Evolutionary conservation across 495 filamentous ascomycete species (phyloP).

Genomic region (Ramalina peruviana): DNA sequence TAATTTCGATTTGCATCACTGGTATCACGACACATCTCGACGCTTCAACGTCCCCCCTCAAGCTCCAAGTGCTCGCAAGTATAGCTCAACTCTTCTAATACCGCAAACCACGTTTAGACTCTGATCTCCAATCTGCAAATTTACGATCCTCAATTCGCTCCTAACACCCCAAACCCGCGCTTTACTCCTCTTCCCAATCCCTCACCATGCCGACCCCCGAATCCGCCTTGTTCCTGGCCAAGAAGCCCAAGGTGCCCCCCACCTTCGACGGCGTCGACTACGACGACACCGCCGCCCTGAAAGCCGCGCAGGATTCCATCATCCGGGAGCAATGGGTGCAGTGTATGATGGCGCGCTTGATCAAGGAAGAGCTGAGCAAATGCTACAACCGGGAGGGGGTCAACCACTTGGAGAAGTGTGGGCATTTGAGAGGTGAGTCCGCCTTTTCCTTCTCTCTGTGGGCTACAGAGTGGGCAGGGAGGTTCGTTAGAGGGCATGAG

Average conservation of each 20-base stretch:
- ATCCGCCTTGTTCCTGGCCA: conserved; percentile 79
- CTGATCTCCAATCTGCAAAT: too few relatives aligned
- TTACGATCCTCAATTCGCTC: too few relatives aligned
- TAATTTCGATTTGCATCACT: too few relatives aligned
- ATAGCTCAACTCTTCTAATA: too few relatives aligned
- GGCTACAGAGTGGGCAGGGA: background rate
- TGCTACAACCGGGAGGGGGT: conserved; percentile 91
- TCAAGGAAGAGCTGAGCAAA: conserved; percentile 87
- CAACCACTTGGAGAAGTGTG: conserved; percentile 97
- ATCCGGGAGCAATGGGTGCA: conserved; percentile 95
- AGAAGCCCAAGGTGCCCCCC: conserved; percentile 85
- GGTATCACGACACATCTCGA: too few relatives aligned
- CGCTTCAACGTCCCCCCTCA: too few relatives aligned
- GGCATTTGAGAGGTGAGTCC: conserved; percentile 66
- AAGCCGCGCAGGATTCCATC: conserved; percentile 87
- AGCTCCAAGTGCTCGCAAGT: too few relatives aligned
- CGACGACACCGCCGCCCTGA: conserved; percentile 76
- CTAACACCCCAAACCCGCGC: too few relatives aligned
- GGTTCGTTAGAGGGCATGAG: background rate
- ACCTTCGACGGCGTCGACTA: conserved; percentile 97
- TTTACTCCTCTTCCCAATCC: background rate
- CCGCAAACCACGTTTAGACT: too few relatives aligned
- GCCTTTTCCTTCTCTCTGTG: background rate
- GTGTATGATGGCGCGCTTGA: conserved; percentile 90
- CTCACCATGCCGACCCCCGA: conserved; percentile 74